Percentiles rank a stretch among this genome's conserved stretches.
These are phyloP conservation scores for Bretziella fagacearum DNA, from an alignment of 2,329 filamentous ascomycete genomes.

Conservation along the genomic window DNA sequence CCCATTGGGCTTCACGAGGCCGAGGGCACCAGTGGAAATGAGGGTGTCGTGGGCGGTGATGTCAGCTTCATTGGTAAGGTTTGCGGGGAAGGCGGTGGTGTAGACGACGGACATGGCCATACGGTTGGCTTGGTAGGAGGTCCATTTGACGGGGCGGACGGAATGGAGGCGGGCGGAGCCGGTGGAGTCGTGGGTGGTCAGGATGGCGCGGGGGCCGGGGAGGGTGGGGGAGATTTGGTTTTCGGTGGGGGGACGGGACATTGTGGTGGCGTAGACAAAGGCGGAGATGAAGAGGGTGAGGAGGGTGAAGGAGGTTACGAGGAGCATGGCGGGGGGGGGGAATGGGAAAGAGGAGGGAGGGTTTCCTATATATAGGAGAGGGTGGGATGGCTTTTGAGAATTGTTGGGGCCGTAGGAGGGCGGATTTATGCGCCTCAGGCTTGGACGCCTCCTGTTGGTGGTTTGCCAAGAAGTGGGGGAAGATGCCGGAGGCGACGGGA, in stretches of 20 bases:
- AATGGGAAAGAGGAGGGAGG: not conserved
- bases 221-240: constrained; percentile 10
- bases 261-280: constrained; percentile 8
- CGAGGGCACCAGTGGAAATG: constrained; percentile 19
- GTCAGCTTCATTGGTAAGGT: constrained; percentile 27
- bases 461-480: no score
- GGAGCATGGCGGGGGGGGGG: constrained; percentile 6
- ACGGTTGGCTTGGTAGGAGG: constrained; percentile 20
- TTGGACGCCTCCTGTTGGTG: not conserved
- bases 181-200: constrained; percentile 12
- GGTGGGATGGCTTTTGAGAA: no score
- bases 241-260: constrained; percentile 10
- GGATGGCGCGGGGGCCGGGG: constrained; percentile 13
- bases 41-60: constrained; percentile 23
- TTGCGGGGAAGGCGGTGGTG: constrained; percentile 26
- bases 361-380: constrained; percentile 4
- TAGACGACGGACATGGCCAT: constrained; percentile 27
- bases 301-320: constrained; percentile 6
- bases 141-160: constrained; percentile 15
- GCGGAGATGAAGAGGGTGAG: constrained; percentile 3
- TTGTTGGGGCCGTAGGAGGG: not conserved
- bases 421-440: not conserved
- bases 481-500: no score
- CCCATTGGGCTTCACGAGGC: constrained; percentile 22
- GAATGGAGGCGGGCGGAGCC: constrained; percentile 16